Conservation (phyloP, 169 alveolate species). For the Plasmodium cynomolgi region DNA sequence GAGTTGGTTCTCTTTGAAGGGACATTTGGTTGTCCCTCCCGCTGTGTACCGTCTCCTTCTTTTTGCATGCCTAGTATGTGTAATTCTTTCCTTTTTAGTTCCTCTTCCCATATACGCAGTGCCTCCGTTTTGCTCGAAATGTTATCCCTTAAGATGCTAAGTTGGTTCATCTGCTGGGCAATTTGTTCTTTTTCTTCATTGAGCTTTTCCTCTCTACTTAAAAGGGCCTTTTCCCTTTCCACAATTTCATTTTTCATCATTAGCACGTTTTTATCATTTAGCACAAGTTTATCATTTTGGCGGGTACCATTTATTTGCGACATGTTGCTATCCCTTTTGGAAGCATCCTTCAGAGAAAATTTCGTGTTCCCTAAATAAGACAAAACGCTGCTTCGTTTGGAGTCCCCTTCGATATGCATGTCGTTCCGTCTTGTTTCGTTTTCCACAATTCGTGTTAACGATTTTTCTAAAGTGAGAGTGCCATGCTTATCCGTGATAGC, state of each 20-base stretch:
- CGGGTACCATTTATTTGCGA: not conserved
- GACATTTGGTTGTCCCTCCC: not conserved
- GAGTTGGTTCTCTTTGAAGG: not conserved
- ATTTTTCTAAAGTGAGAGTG: not conserved
- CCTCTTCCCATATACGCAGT: slow-evolving; percentile 31
- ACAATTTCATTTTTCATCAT: slow-evolving; percentile 8
- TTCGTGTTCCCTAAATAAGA: not conserved
- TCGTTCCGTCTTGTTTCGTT: not conserved
- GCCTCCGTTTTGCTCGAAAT: slow-evolving; percentile 12
- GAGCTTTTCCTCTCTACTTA: slow-evolving; percentile 30
- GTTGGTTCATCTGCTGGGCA: slow-evolving; percentile 16
- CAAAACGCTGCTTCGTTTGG: not conserved
- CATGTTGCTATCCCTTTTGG: not conserved
- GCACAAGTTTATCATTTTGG: not conserved
- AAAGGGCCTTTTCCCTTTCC: slow-evolving; percentile 12
- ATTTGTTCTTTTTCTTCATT: slow-evolving; percentile 25
- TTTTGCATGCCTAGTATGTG: not conserved
- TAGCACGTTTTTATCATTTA: not conserved
- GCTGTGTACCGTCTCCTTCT: not conserved
- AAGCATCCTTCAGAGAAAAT: slow-evolving; percentile 5
- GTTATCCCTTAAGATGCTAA: slow-evolving; percentile 16
- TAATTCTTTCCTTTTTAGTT: slow-evolving; percentile 33
- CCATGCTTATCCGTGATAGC: not conserved
- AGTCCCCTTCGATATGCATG: not conserved
- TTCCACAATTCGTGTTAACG: not conserved